These are phyloP conservation scores for Pseudophaeomoniella oleicola DNA, from an alignment of 2,329 filamentous ascomycete genomes.

Conservation along the genomic window DNA sequence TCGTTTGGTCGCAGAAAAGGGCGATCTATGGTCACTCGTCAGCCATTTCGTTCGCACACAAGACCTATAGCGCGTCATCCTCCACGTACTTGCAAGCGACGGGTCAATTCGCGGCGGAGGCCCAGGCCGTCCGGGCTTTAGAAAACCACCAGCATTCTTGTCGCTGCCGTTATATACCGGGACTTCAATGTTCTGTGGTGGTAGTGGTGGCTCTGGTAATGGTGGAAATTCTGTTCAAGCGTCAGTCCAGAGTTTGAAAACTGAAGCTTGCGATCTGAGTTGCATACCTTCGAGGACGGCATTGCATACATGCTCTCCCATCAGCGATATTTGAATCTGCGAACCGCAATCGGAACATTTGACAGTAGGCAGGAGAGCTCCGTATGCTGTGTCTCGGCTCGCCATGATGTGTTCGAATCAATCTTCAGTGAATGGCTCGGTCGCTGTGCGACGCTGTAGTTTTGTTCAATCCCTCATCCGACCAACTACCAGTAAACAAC, in stretches of 20 bases:
- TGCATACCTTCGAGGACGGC: too few species aligned
- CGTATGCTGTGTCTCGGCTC: constrained; percentile 16
- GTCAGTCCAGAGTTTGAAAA: too few species aligned
- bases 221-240: background rate
- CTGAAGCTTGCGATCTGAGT: too few species aligned
- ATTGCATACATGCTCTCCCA: constrained; percentile 74
- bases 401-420: background rate
- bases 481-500: too few species aligned
- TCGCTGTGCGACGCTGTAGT: constrained; percentile 37
- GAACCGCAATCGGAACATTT: constrained; percentile 72
- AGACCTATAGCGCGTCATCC: background rate
- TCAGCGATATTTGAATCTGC: constrained; percentile 68
- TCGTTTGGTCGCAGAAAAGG: constrained; percentile 37
- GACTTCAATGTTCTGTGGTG: background rate
- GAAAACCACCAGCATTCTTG: constrained; percentile 6
- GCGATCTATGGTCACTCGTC: constrained; percentile 17
- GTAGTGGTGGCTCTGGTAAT: background rate
- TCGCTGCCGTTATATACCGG: too few species aligned
- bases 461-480: constrained; percentile 45
- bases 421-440: constrained; percentile 13
- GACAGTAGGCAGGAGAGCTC: constrained; percentile 63
- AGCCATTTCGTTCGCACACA: background rate
- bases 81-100: constrained; percentile 40
- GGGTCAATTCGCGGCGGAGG: constrained; percentile 42
- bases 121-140: constrained; percentile 29